phyloP scores from a whole-genome alignment of 352 stramenopile species.

The Pythium rishiriense region DNA sequence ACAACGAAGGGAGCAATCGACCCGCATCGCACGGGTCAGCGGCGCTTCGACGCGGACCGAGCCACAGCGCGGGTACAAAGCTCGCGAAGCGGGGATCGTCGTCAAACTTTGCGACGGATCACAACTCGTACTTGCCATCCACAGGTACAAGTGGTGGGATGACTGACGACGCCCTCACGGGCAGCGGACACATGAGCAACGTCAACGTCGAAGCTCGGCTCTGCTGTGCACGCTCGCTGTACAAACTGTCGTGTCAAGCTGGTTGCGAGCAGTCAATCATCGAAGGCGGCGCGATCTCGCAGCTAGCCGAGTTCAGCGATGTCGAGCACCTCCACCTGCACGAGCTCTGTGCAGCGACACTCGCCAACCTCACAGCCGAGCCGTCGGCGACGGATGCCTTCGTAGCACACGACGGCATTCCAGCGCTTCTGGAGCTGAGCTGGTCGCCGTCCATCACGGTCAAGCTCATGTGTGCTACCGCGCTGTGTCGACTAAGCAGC shows the following conservation, averaged over 20 bases:
- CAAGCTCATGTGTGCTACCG: constrained; percentile 66
- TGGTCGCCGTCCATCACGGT: constrained; percentile 68
- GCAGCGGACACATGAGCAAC: constrained; percentile 2
- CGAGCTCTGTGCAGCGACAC: constrained; percentile 57
- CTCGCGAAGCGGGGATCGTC: constrained; percentile 5
- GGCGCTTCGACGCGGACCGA: constrained; percentile 10
- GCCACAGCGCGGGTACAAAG: constrained; percentile 12
- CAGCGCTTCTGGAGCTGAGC: constrained; percentile 65
- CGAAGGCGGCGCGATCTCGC: constrained; percentile 52
- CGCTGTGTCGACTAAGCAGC: constrained; percentile 60
- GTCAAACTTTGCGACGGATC: not conserved
- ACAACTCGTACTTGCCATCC: not conserved
- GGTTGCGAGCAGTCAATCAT: constrained; percentile 64
- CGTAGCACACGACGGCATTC: constrained; percentile 48
- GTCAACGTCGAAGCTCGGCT: constrained; percentile 59
- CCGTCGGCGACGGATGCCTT: constrained; percentile 45
- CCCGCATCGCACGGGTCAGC: not conserved
- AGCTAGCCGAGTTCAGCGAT: constrained; percentile 76
- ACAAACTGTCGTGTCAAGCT: constrained; percentile 74
- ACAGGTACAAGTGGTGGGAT: not conserved
- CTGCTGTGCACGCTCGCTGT: constrained; percentile 72
- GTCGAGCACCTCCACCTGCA: constrained; percentile 55
- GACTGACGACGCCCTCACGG: not conserved
- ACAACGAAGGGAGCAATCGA: not conserved
- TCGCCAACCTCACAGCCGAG: constrained; percentile 67